These are phyloP conservation scores for Aphanocladium album DNA, from an alignment of 2,329 filamentous ascomycete species.

Conservation along the genomic window DNA sequence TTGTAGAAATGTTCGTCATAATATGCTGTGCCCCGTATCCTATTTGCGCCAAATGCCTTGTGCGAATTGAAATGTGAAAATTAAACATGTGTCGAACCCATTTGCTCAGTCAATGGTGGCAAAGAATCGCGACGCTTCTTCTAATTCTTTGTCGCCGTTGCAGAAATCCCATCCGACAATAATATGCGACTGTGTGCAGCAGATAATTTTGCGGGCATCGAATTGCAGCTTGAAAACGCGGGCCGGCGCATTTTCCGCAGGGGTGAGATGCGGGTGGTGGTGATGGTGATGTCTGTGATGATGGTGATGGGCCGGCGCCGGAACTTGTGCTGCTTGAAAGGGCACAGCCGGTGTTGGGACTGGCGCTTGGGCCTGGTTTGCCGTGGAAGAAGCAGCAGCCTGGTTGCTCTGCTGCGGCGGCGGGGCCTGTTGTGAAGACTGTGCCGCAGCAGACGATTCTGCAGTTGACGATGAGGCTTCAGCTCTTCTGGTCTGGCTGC, in stretches of 20 bases:
- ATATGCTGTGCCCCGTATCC: background rate
- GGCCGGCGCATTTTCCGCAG: conserved; percentile 43
- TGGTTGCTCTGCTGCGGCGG: background rate
- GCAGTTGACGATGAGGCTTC: background rate
- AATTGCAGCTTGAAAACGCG: conserved; percentile 97
- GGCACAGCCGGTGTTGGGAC: conserved; percentile 7
- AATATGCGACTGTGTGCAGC: conserved; percentile 83
- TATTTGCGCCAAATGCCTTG: background rate
- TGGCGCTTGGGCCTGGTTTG: background rate
- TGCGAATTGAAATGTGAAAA: background rate
- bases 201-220: conserved; percentile 86
- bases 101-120: conserved; percentile 45
- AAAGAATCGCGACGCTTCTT: conserved; percentile 75
- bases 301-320: conserved; percentile 15
- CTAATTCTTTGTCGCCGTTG: conserved; percentile 73
- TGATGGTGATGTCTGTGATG: conserved; percentile 12
- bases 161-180: conserved; percentile 99
- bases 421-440: background rate
- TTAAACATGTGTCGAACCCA: too few species aligned
- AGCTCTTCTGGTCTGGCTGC: background rate
- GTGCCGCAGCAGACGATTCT: background rate
- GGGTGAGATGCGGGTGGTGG: conserved; percentile 42
- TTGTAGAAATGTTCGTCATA: background rate
- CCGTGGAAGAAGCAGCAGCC: background rate
- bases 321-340: conserved; percentile 9